phyloP scores from a whole-genome alignment of 2,329 filamentous ascomycete genomes.

The Sclerotinia trifoliorum region DNA sequence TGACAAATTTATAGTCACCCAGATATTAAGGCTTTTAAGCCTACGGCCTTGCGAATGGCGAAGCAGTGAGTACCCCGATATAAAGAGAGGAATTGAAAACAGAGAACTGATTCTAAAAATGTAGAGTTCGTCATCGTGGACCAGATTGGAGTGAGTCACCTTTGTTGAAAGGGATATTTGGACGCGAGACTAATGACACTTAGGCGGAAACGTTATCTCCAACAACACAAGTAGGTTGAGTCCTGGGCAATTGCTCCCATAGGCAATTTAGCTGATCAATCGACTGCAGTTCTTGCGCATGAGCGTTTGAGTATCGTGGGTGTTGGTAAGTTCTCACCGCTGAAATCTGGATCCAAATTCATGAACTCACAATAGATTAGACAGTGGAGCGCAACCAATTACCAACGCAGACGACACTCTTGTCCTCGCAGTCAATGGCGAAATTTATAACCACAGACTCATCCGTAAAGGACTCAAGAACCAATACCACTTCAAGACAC shows the following conservation, averaged over 20 bases:
- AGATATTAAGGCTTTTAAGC: slow-evolving; percentile 95
- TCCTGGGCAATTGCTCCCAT: background rate
- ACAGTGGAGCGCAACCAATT: slow-evolving; percentile 92
- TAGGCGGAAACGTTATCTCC: slow-evolving; percentile 72
- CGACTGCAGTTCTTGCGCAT: slow-evolving; percentile 78
- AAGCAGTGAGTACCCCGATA: slow-evolving; percentile 68
- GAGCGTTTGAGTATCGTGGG: slow-evolving; percentile 97
- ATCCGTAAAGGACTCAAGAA: slow-evolving; percentile 82
- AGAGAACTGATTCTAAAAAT: slow-evolving; percentile 11
- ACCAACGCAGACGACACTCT: slow-evolving; percentile 87
- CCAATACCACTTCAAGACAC: slow-evolving; percentile 95
- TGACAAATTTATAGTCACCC: slow-evolving; percentile 52
- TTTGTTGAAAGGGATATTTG: background rate
- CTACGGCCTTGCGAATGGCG: slow-evolving; percentile 85
- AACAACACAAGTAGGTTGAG: slow-evolving; percentile 79
- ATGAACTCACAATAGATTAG: slow-evolving; percentile 18
- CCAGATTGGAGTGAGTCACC: slow-evolving; percentile 78
- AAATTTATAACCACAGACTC: slow-evolving; percentile 99
- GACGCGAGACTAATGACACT: slow-evolving; percentile 15
- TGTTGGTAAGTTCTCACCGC: slow-evolving; percentile 47
- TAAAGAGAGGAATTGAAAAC: background rate
- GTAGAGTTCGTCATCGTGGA: slow-evolving; percentile 69
- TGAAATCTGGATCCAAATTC: background rate
- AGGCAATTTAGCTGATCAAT: slow-evolving; percentile 29
- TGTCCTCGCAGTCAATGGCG: slow-evolving; percentile 94